Evolutionary conservation across 768 basidiomycete genomes (phyloP), one percentile per base, ranked within the genome.

Genomic region (Clitopilus passeckerianus): DNA sequence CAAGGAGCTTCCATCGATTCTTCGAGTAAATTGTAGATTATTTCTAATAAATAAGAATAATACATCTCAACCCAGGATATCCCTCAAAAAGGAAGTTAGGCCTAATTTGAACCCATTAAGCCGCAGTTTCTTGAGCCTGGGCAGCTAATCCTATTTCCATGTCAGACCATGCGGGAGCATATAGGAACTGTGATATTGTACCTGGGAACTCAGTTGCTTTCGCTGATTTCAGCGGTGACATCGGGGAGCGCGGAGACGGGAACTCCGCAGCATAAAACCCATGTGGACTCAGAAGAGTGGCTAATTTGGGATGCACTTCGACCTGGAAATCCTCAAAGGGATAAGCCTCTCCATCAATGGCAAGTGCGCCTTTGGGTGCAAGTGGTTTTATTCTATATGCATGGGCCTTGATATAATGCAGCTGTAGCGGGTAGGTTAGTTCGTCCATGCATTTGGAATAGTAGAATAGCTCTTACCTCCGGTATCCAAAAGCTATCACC

Each of bases 261-360:
- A 89, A 86, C 20, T 86, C 79, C 0, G 79, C 78, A 12, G 80
- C 84, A 62, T 87, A 91, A 60, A 73, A 72, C 14, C 86, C 86
- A 61, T 80, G 70, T 24, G 83, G 82, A 65, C 89, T 90, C 10
- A 91, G 71, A 27, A 90, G 68, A 0, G 84, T 87, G 20, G 81
- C 90, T 23, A 90, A 70, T 12, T 82, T 80, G n/a, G 75, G 77
- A 64, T 91, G 85, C 9, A 89, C 86, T 70, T 93, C 90, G 2
- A 94, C 85, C 63, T 90, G 81, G 67, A 84, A 93, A 65, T 86
- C 83, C 67, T 86, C 79, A 63, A 90, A 89, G 9, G 89, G 89
- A 65, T 83, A 87, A 5, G 73, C 65, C 72, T 95, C 93, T 7
- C 93, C 93, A 64, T 95, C 93, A 16, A 95, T 77, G 14, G 88